These are phyloP conservation scores for Neophaeococcomyces mojaviensis DNA, from an alignment of 2,329 filamentous ascomycete genomes.

Conservation along the genomic window DNA sequence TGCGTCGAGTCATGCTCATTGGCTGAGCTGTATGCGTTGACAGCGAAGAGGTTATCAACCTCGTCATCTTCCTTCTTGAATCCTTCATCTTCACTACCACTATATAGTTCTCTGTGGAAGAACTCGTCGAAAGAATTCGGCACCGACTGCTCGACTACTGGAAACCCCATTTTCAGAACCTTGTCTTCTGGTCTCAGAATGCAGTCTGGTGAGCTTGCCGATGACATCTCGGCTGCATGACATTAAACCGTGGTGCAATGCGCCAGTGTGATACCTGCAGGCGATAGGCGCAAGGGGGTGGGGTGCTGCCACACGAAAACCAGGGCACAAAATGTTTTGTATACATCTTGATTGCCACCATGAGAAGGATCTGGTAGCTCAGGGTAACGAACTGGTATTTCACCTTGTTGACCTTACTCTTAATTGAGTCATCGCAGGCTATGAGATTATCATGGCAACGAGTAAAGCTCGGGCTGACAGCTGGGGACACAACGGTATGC, in stretches of 20 bases:
- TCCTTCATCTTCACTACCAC: constrained; percentile 40
- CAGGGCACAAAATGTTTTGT: constrained; percentile 3
- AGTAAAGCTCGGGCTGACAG: no score
- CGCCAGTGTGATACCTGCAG: constrained; percentile 1
- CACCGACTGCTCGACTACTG: constrained; percentile 45
- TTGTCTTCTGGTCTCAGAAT: constrained; percentile 44
- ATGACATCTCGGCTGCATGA: constrained; percentile 20
- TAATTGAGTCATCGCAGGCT: no score
- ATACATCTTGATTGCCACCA: constrained; percentile 5
- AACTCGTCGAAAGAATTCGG: constrained; percentile 59
- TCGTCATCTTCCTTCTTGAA: constrained; percentile 41
- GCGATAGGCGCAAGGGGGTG: constrained; percentile 4
- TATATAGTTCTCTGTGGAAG: constrained; percentile 50
- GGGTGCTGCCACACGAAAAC: neutral
- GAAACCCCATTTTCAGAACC: constrained; percentile 44
- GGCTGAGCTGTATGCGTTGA: constrained; percentile 1
- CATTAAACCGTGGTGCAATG: neutral
- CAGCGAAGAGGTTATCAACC: constrained; percentile 44
- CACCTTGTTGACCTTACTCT: neutral
- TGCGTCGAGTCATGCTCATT: constrained; percentile 3
- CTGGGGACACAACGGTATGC: no score
- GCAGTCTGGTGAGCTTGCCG: constrained; percentile 21
- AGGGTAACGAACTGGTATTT: constrained; percentile 7
- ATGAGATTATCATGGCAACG: no score
- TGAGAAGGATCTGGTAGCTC: neutral